Conservation (phyloP, 1,139 yeast species). For the Suhomyces bribrorum region DNA sequence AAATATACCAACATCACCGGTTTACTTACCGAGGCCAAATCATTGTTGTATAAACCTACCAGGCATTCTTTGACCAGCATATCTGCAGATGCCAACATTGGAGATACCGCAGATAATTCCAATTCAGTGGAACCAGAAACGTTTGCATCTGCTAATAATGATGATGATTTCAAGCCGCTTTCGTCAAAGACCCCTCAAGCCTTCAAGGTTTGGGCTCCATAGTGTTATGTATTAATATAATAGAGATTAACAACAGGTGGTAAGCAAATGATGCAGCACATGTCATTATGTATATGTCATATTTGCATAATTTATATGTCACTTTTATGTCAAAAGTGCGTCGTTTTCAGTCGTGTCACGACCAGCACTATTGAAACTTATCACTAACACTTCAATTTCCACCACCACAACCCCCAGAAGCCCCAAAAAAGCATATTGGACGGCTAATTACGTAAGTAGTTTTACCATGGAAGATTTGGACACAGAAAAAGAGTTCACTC, state of each 20-base stretch:
- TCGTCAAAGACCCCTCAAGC: slow-evolving; percentile 81
- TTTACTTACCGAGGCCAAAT: slow-evolving; percentile 49
- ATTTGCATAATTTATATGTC: background rate
- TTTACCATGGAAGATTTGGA: background rate
- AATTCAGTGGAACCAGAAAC: slow-evolving; percentile 14
- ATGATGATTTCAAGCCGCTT: slow-evolving; percentile 58
- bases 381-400: too few relatives aligned
- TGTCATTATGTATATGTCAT: too few relatives aligned
- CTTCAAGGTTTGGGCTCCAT: slow-evolving; percentile 84
- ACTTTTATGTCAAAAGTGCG: background rate
- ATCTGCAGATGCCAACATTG: slow-evolving; percentile 18
- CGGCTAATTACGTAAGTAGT: background rate
- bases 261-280: too few relatives aligned
- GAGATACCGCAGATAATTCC: slow-evolving; percentile 14
- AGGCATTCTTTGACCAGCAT: slow-evolving; percentile 31
- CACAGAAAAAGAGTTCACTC: background rate
- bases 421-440: too few relatives aligned
- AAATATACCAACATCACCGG: slow-evolving; percentile 21
- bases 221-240: slow-evolving; percentile 12
- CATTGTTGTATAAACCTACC: slow-evolving; percentile 52
- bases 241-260: slow-evolving; percentile 10
- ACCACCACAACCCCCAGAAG: too few relatives aligned
- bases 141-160: slow-evolving; percentile 15
- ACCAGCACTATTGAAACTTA: background rate
- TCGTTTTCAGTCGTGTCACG: background rate